A percentile compares a stretch with the other conserved stretches of the same genome.
Evolutionary conservation across 441 rosid species (phyloP).

Genomic region (Codiaeum variegatum): DNA sequence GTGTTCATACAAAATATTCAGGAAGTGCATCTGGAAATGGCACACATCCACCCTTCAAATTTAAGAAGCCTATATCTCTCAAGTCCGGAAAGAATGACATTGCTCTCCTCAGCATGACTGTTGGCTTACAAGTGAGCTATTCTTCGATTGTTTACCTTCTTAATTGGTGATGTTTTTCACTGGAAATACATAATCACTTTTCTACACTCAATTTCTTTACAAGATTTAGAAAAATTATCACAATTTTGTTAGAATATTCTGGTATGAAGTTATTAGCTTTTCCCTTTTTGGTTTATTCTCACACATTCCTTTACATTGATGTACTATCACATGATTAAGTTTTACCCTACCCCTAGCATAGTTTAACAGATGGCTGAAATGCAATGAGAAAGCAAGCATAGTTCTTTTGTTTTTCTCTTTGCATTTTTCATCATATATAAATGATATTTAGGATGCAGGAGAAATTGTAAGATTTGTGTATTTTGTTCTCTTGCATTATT

Average conservation of each 20-base stretch:
- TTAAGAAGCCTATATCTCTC: conserved; percentile 57
- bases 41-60: conserved; percentile 52
- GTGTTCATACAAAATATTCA: conserved; percentile 26
- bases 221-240: neutral
- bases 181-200: neutral
- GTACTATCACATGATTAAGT: neutral
- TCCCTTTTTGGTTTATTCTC: neutral
- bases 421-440: neutral
- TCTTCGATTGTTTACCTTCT: neutral
- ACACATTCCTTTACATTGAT: neutral
- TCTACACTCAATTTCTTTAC: neutral
- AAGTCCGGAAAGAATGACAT: conserved; percentile 76
- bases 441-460: neutral
- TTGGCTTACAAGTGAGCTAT: conserved; percentile 73
- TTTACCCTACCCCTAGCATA: neutral
- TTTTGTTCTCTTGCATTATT: neutral
- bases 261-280: neutral
- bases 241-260: neutral
- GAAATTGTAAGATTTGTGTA: neutral
- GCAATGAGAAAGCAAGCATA: neutral
- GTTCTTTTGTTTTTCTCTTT: neutral
- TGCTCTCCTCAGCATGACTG: conserved; percentile 78
- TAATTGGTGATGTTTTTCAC: neutral
- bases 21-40: conserved; percentile 87
- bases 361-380: neutral